Evolutionary conservation across 768 basidiomycete species (phyloP), one percentile per base, ranked within the genome.

Genomic region (Vishniacozyma victoriae): DNA sequence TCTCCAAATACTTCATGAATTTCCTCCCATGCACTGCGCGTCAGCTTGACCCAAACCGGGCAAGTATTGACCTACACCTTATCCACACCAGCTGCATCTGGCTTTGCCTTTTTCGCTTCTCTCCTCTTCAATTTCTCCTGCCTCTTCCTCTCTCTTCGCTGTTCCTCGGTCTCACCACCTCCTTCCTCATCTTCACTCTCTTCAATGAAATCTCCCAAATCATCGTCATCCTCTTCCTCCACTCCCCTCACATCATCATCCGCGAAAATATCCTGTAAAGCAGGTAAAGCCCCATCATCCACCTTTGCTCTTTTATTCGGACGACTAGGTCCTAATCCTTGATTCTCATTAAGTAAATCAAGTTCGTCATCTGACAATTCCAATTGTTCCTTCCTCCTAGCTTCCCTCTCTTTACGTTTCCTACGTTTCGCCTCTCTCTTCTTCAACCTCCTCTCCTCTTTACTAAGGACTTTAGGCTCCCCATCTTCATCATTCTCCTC

Each of bases 1-100:
- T 92, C 87, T 26, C 95, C 95, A 57, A 99, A 99, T 1, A 97
- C 88, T 50, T 89, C 92, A 53, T 86, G 84, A 22, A 97, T 86
- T 73, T 96, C 95, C 39, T 87, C 85, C 89, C 90, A 95, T 22
- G 89, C 85, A 62, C 89, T 93, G 57, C 2, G 48, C 4, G 36
- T 44, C 31, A 49, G 44, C 25, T 24, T 25, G 27, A 11, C 31
- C 23, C 5, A 11, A 13, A 12, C 14, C 44, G 20, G 7, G 18
- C n/a, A 29, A 19, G 7, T 9, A 5, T 7, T n/a, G 15, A 78
- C 86, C 73, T 68, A 87, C 89, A 78, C 83, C 87, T 87, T 57
- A 87, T 88, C 47, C 83, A 91, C 52, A 80, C 80, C 57, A 83
- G 76, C 67, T 83, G 45, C 82, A 82, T 56, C 82, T 79, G 54